Base-by-base conservation (phyloP, 805 yeast species). In the Starmerella tilneyi region DNA sequence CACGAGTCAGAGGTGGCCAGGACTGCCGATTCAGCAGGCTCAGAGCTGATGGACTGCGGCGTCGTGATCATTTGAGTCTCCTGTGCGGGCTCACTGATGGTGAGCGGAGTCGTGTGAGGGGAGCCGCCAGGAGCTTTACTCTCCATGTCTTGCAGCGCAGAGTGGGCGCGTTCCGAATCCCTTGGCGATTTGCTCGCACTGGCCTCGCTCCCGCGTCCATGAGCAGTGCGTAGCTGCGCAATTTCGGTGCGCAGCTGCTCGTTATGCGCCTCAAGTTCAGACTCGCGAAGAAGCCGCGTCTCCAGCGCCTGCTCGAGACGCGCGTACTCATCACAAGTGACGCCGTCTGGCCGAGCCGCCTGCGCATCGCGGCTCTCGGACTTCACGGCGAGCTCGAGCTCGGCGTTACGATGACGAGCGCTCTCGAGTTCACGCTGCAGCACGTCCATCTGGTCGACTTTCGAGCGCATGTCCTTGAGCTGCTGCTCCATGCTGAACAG, bases 371-470 rank as follows among this genome's bases (percentile, higher is more conserved):
- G 19, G 26, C 34, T 29, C 19, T 28, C 35, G 8, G 27, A n/a
- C 9, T 26, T 6, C 4, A 17, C 34, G 11, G 38, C 43, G 5
- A 45, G 39, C 40, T 47, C 54, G 20, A 51, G 47, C 34, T 50
- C 46, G 3, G 45, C 45, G 20, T 45, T 52, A 9, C 44, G 48
- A 15, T 34, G 32, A 9, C 47, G 43, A 15, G 41, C 41, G 16
- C 29, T 61, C 31, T 42, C 50, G 24, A 57, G 48, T 40, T 62
- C 61, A 30, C 50, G 54, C 43, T 49, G 52, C 13, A 62, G 60
- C 27, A 55, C 55, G 20, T 60, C 59, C 28, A 62, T 51, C 29
- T 62, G 62, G 28, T 46, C 34, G 26, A 52, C 48, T 24, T 48
- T 42, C 15, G 45, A 43, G 23, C 56, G 52, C 46, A 61, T 29